A percentile compares a stretch with the other conserved stretches of the same genome.
Conservation (phyloP, 2,329 filamentous ascomycete species). For the Truncatella angustata region DNA sequence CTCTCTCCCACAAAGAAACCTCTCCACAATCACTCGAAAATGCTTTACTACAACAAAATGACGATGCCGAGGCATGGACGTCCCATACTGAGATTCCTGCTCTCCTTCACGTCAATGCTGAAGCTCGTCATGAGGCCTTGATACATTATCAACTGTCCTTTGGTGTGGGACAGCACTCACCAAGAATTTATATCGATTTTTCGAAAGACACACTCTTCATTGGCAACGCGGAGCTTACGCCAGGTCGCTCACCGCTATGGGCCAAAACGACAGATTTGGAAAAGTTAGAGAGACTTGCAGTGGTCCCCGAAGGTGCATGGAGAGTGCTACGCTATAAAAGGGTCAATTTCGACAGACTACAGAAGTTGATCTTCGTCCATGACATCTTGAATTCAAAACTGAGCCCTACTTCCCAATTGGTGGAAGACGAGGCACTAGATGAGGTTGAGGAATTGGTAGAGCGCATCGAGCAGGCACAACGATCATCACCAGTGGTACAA, state of each 20-base stretch:
- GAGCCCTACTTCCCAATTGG: slow-evolving; percentile 21
- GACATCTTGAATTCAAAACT: slow-evolving; percentile 23
- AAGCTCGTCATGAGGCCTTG: slow-evolving; percentile 30
- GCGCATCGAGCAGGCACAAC: slow-evolving; percentile 18
- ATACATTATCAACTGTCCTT: slow-evolving; percentile 28
- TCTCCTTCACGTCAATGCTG: slow-evolving; percentile 30
- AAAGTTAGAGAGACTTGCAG: slow-evolving; percentile 24
- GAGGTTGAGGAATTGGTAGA: slow-evolving; percentile 18
- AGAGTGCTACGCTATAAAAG: slow-evolving; percentile 27
- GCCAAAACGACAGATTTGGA: slow-evolving; percentile 22
- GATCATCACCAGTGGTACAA: background rate
- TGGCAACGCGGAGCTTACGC: slow-evolving; percentile 25
- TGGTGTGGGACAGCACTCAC: slow-evolving; percentile 19
- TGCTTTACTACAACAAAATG: slow-evolving; percentile 15
- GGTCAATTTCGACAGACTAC: slow-evolving; percentile 21
- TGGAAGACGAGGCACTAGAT: slow-evolving; percentile 23
- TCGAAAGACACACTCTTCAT: slow-evolving; percentile 29
- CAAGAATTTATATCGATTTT: slow-evolving; percentile 30
- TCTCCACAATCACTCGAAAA: slow-evolving; percentile 24
- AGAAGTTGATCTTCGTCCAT: slow-evolving; percentile 31
- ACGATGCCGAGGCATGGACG: slow-evolving; percentile 24
- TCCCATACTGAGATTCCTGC: slow-evolving; percentile 28
- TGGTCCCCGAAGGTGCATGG: slow-evolving; percentile 31
- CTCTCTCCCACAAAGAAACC: slow-evolving; percentile 13
- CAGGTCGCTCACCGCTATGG: slow-evolving; percentile 27